phyloP scores from a whole-genome alignment of 192 early-diverging fungal genomes.

The Helicostylum pulchrum region DNA sequence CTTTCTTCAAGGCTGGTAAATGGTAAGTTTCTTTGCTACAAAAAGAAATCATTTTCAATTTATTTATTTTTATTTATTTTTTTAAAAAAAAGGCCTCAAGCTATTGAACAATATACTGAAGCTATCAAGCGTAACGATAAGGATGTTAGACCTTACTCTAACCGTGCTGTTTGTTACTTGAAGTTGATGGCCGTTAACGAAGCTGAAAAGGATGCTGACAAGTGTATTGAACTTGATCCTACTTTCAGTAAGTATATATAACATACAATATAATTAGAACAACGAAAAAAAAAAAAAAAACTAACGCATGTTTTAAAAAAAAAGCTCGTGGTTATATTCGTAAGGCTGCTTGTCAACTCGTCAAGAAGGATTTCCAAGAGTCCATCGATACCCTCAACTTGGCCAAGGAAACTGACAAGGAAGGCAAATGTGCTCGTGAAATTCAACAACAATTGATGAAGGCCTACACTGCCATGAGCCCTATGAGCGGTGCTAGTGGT shows the following conservation, averaged over 20 bases:
- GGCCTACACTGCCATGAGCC: constrained; percentile 76
- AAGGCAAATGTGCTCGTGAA: constrained; percentile 81
- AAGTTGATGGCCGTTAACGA: constrained; percentile 94
- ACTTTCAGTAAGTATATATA: constrained; percentile 57
- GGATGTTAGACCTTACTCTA: constrained; percentile 89
- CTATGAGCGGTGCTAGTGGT: constrained; percentile 41
- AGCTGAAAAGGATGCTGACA: constrained; percentile 94
- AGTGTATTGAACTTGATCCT: constrained; percentile 79
- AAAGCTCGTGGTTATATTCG: constrained; percentile 95
- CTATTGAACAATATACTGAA: constrained; percentile 91
- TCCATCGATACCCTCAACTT: constrained; percentile 76
- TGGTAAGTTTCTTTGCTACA: constrained; percentile 37
- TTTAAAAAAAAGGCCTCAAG: constrained; percentile 52
- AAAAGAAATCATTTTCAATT: too few relatives aligned
- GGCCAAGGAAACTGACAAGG: constrained; percentile 77
- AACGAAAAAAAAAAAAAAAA: not conserved
- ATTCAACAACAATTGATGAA: constrained; percentile 79
- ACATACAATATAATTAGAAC: not conserved
- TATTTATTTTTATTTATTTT: too few relatives aligned
- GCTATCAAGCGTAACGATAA: constrained; percentile 93
- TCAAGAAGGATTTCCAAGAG: constrained; percentile 86
- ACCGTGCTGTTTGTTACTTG: constrained; percentile 93
- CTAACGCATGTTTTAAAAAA: not conserved
- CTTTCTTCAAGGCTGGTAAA: constrained; percentile 84
- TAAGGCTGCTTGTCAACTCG: constrained; percentile 86